Evolutionary conservation across 2,329 filamentous ascomycete genomes (phyloP).

Genomic region (Aspergillus thermomutatus): DNA sequence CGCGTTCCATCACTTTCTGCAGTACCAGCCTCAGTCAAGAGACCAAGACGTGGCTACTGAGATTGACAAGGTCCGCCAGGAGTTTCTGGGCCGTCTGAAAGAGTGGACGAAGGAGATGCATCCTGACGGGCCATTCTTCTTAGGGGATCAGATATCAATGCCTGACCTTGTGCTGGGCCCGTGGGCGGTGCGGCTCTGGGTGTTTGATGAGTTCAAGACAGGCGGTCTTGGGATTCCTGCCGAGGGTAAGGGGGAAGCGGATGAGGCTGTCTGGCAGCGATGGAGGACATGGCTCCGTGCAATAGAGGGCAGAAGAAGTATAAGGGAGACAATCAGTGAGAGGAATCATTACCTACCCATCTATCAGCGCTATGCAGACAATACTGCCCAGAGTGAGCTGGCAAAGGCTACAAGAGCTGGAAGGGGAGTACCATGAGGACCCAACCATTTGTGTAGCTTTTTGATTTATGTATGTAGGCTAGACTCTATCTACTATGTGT

Average conservation of each 20-base stretch:
- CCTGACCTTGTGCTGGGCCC: slow-evolving; percentile 70
- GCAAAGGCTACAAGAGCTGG: slow-evolving; percentile 63
- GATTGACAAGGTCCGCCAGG: slow-evolving; percentile 53
- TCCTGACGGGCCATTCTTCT: slow-evolving; percentile 62
- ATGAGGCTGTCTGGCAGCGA: slow-evolving; percentile 59
- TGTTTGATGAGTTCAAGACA: slow-evolving; percentile 71
- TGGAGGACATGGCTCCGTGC: slow-evolving; percentile 65
- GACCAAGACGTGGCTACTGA: slow-evolving; percentile 29
- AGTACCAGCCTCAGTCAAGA: slow-evolving; percentile 38
- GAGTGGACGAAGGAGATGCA: slow-evolving; percentile 63
- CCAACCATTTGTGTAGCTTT: not conserved
- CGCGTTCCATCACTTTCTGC: slow-evolving; percentile 62
- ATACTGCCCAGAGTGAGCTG: slow-evolving; percentile 60
- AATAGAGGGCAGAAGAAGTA: slow-evolving; percentile 57
- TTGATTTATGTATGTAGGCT: too few species aligned
- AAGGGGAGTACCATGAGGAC: slow-evolving; percentile 55
- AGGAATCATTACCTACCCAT: slow-evolving; percentile 64
- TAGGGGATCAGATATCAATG: slow-evolving; percentile 60
- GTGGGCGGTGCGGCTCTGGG: slow-evolving; percentile 68
- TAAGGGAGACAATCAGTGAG: slow-evolving; percentile 66
- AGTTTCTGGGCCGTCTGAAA: slow-evolving; percentile 59
- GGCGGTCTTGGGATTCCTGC: slow-evolving; percentile 51
- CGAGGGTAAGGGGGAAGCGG: slow-evolving; percentile 47
- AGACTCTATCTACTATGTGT: too few species aligned
- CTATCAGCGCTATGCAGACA: slow-evolving; percentile 66